Evolutionary conservation across 1,284 basidiomycete genomes (phyloP), one percentile per base, ranked within the genome.

Genomic region (Fereydounia khargensis): DNA sequence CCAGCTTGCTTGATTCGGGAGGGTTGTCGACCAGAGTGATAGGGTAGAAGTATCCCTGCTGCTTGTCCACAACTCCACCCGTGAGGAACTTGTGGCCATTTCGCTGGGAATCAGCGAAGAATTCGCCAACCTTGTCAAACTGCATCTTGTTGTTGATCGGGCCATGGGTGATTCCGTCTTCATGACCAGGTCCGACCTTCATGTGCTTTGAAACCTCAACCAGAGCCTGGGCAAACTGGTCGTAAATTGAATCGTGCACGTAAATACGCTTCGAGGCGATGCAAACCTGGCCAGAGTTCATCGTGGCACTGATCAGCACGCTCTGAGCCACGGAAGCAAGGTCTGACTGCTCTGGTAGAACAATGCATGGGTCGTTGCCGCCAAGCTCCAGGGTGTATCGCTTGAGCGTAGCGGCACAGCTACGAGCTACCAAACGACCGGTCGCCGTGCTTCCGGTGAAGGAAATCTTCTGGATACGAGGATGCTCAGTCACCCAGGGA

Each of bases 71-170:
- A 10, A 49, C 39, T 16, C 51, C 57, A 21, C 57, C 57, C 4
- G 43, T 11, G 22, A 61, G 7, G 37, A 64, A 47, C 30, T 55
- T 43, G 39, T 63, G 47, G 6, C 45, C 48, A 17, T 57, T 42
- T 18, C 24, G 27, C 40, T 49, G 48, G n/a, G 57, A 55, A 28
- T 64, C 50, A 4, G 46, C 39, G 31, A 64, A 54, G 57, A 50
- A 64, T 37, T 61, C 61, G 25, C 22, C 42, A 23, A 64, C 56
- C 45, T 64, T 64, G 33, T 49, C 36, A 42, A 44, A 54, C 48
- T 64, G 57, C 52, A 61, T 61, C 48, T 57, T 52, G 42, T 61
- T 61, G 45, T 52, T 61, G 35, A 61, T 32, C 9, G 57, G 61
- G 11, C 57, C 61, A 20, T 49, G 49, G 36, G 49, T 42, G 35